Evolutionary conservation across 306 rosid genomes (phyloP).

Genomic region (Prosopis cineraria): DNA sequence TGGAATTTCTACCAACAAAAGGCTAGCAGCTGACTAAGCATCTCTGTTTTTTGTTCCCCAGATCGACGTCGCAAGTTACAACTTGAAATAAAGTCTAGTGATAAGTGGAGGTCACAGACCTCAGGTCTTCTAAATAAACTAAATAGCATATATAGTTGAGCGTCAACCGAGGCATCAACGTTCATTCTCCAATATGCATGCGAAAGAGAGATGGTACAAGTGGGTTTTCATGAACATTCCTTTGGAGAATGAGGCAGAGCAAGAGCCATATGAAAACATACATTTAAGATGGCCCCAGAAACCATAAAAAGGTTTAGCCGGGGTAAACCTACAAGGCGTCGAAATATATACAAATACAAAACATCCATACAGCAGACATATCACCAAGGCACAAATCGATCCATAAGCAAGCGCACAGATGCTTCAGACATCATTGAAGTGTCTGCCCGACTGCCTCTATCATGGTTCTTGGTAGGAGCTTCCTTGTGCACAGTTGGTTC

Average conservation of each 20-base stretch:
- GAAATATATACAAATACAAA: neutral
- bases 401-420: constrained; percentile 74
- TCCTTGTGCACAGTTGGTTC: constrained; percentile 14
- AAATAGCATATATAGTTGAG: too few relatives aligned
- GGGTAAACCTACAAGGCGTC: neutral
- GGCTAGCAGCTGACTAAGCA: too few relatives aligned
- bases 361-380: neutral
- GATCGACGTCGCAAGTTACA: too few relatives aligned
- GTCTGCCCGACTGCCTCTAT: constrained; percentile 18
- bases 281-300: neutral
- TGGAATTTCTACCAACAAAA: too few relatives aligned
- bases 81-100: too few relatives aligned
- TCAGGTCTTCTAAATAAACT: too few relatives aligned
- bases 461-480: constrained; percentile 19
- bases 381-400: constrained; percentile 84
- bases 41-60: too few relatives aligned
- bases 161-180: too few relatives aligned
- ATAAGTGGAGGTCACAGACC: too few relatives aligned
- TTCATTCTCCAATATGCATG: too few relatives aligned
- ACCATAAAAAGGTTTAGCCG: neutral
- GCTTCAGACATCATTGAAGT: constrained; percentile 61
- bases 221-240: neutral
- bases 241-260: too few relatives aligned
- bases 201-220: neutral
- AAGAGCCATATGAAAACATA: neutral